phyloP scores from a whole-genome alignment of 192 early-diverging fungal species.

The Linnemannia hyalina region DNA sequence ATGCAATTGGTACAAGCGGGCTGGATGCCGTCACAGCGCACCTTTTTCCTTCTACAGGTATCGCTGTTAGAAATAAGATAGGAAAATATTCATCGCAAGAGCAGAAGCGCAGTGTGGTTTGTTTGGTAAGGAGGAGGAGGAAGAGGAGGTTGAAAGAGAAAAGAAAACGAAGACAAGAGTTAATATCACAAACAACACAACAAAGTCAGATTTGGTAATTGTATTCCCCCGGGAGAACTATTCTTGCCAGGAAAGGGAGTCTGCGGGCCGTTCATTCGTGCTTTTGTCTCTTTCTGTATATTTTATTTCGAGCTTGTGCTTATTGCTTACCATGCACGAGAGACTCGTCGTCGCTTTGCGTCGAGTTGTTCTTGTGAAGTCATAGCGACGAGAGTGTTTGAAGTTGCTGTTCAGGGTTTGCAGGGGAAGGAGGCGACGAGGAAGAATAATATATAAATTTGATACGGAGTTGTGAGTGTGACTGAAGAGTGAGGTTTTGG shows the following conservation, averaged over 20 bases:
- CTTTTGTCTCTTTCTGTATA: background rate
- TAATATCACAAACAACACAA: background rate
- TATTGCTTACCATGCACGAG: conserved; percentile 40
- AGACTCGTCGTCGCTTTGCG: conserved; percentile 51
- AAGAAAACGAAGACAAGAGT: background rate
- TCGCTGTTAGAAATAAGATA: conserved; percentile 43
- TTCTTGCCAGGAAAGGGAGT: background rate
- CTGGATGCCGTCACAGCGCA: conserved; percentile 60
- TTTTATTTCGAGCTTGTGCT: background rate
- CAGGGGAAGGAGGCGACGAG: background rate
- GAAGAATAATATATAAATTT: too few relatives aligned
- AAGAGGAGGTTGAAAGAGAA: conserved; percentile 49
- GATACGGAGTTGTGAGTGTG: too few relatives aligned
- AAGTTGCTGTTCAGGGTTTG: background rate
- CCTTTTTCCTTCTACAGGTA: conserved; percentile 62
- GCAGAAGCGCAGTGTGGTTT: background rate
- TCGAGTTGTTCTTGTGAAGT: conserved; percentile 50
- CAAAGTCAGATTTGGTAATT: background rate
- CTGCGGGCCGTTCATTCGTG: background rate
- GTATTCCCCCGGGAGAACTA: conserved; percentile 62
- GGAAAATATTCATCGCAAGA: background rate
- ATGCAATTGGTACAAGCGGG: conserved; percentile 60
- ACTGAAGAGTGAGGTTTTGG: background rate
- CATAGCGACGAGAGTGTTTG: conserved; percentile 1
- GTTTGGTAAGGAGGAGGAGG: background rate